Evolutionary conservation across 2,329 filamentous ascomycete species (phyloP).

Genomic region (Fusarium aywerte): DNA sequence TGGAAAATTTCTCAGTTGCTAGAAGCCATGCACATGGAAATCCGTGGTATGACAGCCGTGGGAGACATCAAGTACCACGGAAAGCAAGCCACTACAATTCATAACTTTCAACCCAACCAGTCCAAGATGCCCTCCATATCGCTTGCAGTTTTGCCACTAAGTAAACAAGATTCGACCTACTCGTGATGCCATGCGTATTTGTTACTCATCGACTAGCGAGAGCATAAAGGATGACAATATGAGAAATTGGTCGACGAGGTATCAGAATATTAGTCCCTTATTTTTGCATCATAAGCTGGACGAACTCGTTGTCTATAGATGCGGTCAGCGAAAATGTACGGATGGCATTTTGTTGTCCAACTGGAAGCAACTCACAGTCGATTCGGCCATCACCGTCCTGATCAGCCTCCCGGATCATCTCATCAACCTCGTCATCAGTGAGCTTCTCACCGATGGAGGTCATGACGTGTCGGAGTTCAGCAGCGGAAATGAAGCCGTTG

Average conservation of each 20-base stretch:
- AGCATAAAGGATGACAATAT: slow-evolving; percentile 29
- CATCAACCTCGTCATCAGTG: slow-evolving; percentile 89
- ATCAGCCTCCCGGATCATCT: slow-evolving; percentile 93
- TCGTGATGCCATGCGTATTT: slow-evolving; percentile 31
- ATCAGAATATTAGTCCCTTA: slow-evolving; percentile 58
- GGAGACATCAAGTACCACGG: slow-evolving; percentile 43
- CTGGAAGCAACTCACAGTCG: slow-evolving; percentile 72
- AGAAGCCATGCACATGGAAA: slow-evolving; percentile 33
- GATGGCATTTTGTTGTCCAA: neutral
- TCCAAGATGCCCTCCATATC: slow-evolving; percentile 45
- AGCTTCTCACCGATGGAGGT: slow-evolving; percentile 92
- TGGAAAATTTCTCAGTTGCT: slow-evolving; percentile 43
- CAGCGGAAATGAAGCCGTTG: slow-evolving; percentile 91
- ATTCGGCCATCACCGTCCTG: slow-evolving; percentile 90
- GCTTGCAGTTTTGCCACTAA: slow-evolving; percentile 49
- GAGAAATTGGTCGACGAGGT: slow-evolving; percentile 40
- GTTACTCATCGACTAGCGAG: slow-evolving; percentile 29
- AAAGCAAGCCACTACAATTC: slow-evolving; percentile 42
- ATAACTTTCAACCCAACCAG: slow-evolving; percentile 44
- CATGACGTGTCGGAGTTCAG: slow-evolving; percentile 90
- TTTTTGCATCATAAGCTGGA: slow-evolving; percentile 97
- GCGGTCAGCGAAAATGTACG: slow-evolving; percentile 31
- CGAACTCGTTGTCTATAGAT: slow-evolving; percentile 83
- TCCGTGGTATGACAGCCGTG: slow-evolving; percentile 36
- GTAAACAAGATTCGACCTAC: slow-evolving; percentile 43